Evolutionary conservation across 129 eudicot species (phyloP).

Genomic region (Smallanthus sonchifolius): DNA sequence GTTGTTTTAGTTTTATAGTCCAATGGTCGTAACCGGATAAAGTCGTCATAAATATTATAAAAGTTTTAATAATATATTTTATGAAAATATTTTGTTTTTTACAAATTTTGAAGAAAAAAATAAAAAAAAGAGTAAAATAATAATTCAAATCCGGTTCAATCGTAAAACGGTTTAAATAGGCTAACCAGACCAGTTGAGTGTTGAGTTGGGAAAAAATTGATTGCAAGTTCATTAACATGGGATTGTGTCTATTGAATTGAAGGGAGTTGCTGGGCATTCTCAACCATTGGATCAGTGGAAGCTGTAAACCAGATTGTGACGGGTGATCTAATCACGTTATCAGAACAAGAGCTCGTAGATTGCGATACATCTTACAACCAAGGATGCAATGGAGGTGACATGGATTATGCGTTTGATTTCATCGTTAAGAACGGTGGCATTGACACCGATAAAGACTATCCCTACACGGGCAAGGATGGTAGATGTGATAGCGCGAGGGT

Average conservation of each 20-base stretch:
- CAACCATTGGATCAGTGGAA: slow-evolving; percentile 52
- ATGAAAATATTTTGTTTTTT: too few relatives aligned
- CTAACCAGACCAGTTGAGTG: too few relatives aligned
- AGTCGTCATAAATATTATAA: too few relatives aligned
- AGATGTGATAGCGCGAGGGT: slow-evolving; percentile 45
- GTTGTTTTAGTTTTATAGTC: too few relatives aligned
- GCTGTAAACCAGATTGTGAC: slow-evolving; percentile 52
- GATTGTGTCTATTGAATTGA: slow-evolving; percentile 13
- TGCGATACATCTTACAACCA: slow-evolving; percentile 48
- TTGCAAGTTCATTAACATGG: neutral
- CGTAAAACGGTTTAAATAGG: too few relatives aligned
- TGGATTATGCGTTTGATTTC: slow-evolving; percentile 52
- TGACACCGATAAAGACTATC: slow-evolving; percentile 42
- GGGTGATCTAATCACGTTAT: slow-evolving; percentile 43
- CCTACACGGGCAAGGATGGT: slow-evolving; percentile 49
- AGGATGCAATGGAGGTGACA: slow-evolving; percentile 57
- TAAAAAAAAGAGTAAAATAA: too few relatives aligned
- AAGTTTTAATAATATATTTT: too few relatives aligned
- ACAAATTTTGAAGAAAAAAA: too few relatives aligned
- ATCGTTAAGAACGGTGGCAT: slow-evolving; percentile 57
- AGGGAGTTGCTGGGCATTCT: slow-evolving; percentile 74
- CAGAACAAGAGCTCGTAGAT: slow-evolving; percentile 57
- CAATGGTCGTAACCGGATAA: too few relatives aligned
- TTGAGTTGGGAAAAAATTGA: too few relatives aligned
- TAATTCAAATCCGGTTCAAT: too few relatives aligned